Evolutionary conservation across 331 rosid genomes (phyloP).

Genomic region (Stylosanthes scabra): DNA sequence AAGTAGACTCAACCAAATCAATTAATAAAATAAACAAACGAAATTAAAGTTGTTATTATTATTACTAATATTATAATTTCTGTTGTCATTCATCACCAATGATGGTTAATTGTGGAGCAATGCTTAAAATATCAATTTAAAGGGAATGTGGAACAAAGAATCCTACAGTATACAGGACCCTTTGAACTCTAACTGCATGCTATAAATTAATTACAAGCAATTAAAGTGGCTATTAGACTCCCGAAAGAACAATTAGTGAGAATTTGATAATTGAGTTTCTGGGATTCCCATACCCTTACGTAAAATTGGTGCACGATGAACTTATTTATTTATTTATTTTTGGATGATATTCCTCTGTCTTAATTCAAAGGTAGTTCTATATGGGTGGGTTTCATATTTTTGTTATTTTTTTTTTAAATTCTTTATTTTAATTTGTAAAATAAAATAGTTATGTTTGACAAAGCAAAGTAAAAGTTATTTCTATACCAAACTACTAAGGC

Average conservation of each 20-base stretch:
- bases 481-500: too few species aligned
- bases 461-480: too few species aligned
- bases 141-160: conserved; percentile 8
- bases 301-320: neutral
- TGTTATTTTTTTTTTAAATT: too few species aligned
- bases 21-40: conserved; percentile 4
- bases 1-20: conserved; percentile 12
- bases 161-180: neutral
- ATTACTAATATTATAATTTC: neutral
- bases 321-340: too few species aligned
- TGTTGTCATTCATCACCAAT: neutral
- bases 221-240: conserved; percentile 15
- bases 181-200: neutral
- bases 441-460: too few species aligned
- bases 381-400: too few species aligned
- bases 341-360: neutral
- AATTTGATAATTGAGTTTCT: neutral
- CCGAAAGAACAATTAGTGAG: conserved; percentile 10
- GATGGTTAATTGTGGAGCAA: conserved; percentile 20
- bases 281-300: neutral
- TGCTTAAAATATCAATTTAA: neutral
- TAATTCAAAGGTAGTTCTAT: conserved; percentile 8
- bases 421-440: too few species aligned
- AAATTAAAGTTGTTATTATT: neutral
- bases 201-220: conserved; percentile 3